Conservation (phyloP, 768 basidiomycete genomes). For the Porpolomopsis calyptriformis region DNA sequence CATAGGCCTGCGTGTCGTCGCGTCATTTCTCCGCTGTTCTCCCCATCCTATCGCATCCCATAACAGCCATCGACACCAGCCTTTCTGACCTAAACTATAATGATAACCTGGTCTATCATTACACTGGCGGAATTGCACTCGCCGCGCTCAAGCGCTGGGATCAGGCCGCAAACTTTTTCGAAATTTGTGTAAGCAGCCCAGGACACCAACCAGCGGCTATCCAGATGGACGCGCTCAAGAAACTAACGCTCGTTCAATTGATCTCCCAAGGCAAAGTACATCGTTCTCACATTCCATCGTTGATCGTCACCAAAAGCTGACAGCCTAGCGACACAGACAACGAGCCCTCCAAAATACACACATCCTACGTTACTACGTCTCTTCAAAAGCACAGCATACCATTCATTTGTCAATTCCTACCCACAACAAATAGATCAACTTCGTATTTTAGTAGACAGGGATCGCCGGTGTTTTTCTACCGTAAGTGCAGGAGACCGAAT, state of each 20-base stretch:
- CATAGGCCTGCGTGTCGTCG: slow-evolving; percentile 49
- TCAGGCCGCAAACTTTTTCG: slow-evolving; percentile 68
- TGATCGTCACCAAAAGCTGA: background rate
- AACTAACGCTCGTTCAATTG: slow-evolving; percentile 67
- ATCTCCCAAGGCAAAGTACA: slow-evolving; percentile 65
- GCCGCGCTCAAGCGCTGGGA: slow-evolving; percentile 55
- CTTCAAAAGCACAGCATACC: slow-evolving; percentile 61
- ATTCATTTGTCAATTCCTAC: slow-evolving; percentile 52
- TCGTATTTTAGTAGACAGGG: slow-evolving; percentile 41
- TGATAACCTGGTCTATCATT: slow-evolving; percentile 81
- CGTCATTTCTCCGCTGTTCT: slow-evolving; percentile 46
- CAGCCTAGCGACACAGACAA: slow-evolving; percentile 21
- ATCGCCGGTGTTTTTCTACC: slow-evolving; percentile 37
- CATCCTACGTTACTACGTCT: slow-evolving; percentile 44
- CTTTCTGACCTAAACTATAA: slow-evolving; percentile 62
- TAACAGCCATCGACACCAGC: slow-evolving; percentile 50
- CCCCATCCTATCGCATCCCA: slow-evolving; percentile 50
- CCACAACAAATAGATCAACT: slow-evolving; percentile 43
- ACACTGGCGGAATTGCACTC: slow-evolving; percentile 63
- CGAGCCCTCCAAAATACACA: slow-evolving; percentile 64
- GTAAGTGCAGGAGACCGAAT: slow-evolving; percentile 26
- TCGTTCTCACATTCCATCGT: background rate
- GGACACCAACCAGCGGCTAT: slow-evolving; percentile 50
- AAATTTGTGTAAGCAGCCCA: slow-evolving; percentile 62
- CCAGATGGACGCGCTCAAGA: slow-evolving; percentile 83